phyloP scores from a whole-genome alignment of 2,329 filamentous ascomycete species.

The Fonsecaea erecta region DNA sequence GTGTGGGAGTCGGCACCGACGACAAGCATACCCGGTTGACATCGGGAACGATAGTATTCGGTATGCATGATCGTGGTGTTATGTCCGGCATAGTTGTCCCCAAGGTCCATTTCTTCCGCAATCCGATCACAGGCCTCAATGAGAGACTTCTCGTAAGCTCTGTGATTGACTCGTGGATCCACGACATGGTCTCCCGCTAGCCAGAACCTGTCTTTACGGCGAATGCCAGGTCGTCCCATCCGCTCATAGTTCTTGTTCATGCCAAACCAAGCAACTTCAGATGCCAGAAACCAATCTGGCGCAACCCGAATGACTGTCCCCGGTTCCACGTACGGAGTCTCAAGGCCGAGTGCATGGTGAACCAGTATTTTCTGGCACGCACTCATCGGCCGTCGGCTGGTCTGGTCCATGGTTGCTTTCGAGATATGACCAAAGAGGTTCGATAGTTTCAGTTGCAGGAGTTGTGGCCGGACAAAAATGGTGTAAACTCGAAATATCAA shows the following conservation, averaged over 20 bases:
- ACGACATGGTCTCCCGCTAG: conserved; percentile 56
- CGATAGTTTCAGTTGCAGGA: not conserved
- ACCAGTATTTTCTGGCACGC: conserved; percentile 21
- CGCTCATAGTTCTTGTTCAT: conserved; percentile 25
- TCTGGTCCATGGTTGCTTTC: not conserved
- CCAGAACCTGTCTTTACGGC: conserved; percentile 57
- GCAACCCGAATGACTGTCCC: conserved; percentile 15
- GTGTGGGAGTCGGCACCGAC: conserved; percentile 56
- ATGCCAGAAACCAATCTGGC: conserved; percentile 24
- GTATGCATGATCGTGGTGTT: conserved; percentile 52
- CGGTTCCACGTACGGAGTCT: conserved; percentile 13
- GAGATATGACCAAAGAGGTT: not conserved
- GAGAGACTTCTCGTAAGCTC: conserved; percentile 44
- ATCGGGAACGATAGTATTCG: conserved; percentile 52
- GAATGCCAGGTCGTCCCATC: conserved; percentile 42
- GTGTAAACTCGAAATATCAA: not conserved
- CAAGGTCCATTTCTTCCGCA: conserved; percentile 45
- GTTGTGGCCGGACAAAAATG: not conserved
- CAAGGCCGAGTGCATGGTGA: conserved; percentile 18
- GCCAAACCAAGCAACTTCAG: conserved; percentile 23
- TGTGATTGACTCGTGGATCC: conserved; percentile 49
- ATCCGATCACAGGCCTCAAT: conserved; percentile 47
- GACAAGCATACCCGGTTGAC: conserved; percentile 51
- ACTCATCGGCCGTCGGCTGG: conserved; percentile 12
- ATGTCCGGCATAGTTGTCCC: conserved; percentile 16